These are phyloP conservation scores for Ophiostoma novo-ulmi DNA, from an alignment of 2,329 filamentous ascomycete genomes.

Conservation along the genomic window DNA sequence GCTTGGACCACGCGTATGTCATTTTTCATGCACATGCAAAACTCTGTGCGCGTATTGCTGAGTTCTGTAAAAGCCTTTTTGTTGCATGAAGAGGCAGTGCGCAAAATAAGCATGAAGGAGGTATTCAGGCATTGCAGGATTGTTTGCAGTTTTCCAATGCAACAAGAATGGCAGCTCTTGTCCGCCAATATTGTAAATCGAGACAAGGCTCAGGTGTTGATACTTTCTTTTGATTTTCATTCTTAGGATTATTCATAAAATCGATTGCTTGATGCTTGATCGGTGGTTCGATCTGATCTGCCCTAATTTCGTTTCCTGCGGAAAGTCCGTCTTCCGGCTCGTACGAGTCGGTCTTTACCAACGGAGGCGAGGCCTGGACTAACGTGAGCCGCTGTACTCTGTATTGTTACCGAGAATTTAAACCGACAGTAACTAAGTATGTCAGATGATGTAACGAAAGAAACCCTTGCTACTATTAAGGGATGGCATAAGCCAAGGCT, in stretches of 20 bases:
- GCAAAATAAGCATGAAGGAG: neutral
- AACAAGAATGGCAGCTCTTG: neutral
- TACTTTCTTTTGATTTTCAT: neutral
- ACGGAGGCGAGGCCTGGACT: neutral
- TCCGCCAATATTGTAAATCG: neutral
- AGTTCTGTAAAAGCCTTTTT: neutral
- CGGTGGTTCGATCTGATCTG: neutral
- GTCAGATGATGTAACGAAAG: neutral
- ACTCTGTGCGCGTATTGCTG: neutral
- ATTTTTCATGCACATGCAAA: neutral
- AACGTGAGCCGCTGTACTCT: neutral
- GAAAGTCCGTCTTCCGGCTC: constrained; percentile 9
- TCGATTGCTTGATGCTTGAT: neutral
- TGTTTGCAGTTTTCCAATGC: too few species aligned
- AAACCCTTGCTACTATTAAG: neutral
- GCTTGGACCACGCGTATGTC: neutral
- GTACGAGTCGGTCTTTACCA: constrained; percentile 12
- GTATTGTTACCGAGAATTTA: neutral
- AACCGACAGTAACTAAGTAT: neutral
- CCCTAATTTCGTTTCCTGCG: neutral
- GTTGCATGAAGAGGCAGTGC: neutral
- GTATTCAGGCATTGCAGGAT: neutral
- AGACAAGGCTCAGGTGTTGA: neutral
- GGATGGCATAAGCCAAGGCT: constrained; percentile 6
- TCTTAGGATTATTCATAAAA: neutral